Percentiles rank a stretch among this genome's conserved stretches.
Conservation (phyloP, 2,329 filamentous ascomycete species). For the Claviceps humidiphila region DNA sequence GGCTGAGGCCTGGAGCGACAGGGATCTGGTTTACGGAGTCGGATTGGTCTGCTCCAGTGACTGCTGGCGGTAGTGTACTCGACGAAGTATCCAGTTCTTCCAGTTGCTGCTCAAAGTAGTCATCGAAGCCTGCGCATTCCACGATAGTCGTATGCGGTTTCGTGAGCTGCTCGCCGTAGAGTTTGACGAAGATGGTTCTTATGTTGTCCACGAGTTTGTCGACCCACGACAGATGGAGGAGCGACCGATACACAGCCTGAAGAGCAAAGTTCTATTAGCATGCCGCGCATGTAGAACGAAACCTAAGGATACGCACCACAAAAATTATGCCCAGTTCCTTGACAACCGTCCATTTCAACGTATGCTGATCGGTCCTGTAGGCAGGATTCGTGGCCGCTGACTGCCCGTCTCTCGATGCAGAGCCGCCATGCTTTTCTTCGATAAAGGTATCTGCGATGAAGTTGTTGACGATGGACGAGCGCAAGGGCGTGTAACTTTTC, state of each 20-base stretch:
- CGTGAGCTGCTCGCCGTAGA: slow-evolving; percentile 80
- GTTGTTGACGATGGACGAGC: slow-evolving; percentile 75
- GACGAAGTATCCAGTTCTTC: slow-evolving; percentile 59
- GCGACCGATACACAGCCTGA: slow-evolving; percentile 90
- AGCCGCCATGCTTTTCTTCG: slow-evolving; percentile 66
- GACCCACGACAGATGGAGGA: slow-evolving; percentile 91
- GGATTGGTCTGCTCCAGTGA: slow-evolving; percentile 17
- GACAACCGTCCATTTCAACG: slow-evolving; percentile 80
- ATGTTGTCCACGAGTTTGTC: slow-evolving; percentile 95
- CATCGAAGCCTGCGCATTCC: slow-evolving; percentile 69
- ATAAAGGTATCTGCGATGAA: slow-evolving; percentile 97
- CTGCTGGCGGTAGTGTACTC: slow-evolving; percentile 13
- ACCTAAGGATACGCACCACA: slow-evolving; percentile 44
- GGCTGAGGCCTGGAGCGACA: slow-evolving; percentile 26
- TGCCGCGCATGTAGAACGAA: neutral
- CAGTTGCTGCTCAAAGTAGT: slow-evolving; percentile 90
- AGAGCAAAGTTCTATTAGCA: neutral
- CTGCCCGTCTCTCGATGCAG: slow-evolving; percentile 43
- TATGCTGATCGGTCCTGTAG: slow-evolving; percentile 88
- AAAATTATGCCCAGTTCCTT: slow-evolving; percentile 95
- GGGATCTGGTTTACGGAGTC: slow-evolving; percentile 8
- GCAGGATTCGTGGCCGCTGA: slow-evolving; percentile 53
- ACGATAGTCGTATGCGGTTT: slow-evolving; percentile 66
- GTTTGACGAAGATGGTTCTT: slow-evolving; percentile 75
- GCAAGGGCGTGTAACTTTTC: slow-evolving; percentile 67